Percentiles rank a stretch among this genome's conserved stretches.
These are phyloP conservation scores for Tricholoma sp. DNA, from an alignment of 768 basidiomycete genomes.

Conservation along the genomic window DNA sequence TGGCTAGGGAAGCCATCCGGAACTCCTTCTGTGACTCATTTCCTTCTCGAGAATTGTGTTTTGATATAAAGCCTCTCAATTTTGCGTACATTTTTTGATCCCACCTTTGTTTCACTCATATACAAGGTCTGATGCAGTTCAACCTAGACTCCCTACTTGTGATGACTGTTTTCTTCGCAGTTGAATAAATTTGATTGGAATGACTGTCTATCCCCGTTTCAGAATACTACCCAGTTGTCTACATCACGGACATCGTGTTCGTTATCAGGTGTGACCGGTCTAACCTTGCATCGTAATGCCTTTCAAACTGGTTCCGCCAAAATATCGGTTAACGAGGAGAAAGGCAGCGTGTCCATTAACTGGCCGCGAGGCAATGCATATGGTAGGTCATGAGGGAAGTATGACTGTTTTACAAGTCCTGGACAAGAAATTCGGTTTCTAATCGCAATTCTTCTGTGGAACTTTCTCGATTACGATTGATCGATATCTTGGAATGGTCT, in stretches of 20 bases:
- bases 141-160: background rate
- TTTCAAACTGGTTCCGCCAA: background rate
- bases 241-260: background rate
- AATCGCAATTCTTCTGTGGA: background rate
- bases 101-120: background rate
- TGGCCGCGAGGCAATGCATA: background rate
- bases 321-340: background rate
- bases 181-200: background rate
- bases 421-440: background rate
- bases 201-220: background rate
- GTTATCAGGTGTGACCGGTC: background rate
- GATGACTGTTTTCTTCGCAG: background rate
- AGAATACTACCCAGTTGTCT: background rate
- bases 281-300: background rate
- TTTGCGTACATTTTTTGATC: background rate
- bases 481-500: conserved; percentile 20
- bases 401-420: background rate
- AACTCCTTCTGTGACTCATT: background rate
- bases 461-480: background rate
- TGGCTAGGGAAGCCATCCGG: background rate
- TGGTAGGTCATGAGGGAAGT: background rate
- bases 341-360: background rate
- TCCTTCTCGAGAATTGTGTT: background rate
- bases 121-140: background rate
- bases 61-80: background rate